Evolutionary conservation across 1,139 yeast species (phyloP).

Genomic region (Candida gigantensis): DNA sequence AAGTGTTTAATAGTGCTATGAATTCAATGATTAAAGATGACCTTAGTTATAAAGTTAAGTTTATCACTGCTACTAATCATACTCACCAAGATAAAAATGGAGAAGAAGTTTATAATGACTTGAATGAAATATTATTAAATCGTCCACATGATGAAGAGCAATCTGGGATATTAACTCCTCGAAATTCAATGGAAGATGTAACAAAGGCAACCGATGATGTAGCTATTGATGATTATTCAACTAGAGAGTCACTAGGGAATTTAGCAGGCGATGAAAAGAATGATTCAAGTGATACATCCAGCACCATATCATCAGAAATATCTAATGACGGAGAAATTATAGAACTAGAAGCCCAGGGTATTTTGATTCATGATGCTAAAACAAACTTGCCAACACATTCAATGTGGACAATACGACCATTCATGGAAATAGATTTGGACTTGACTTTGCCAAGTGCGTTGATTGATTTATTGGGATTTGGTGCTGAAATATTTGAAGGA

Average conservation of each 20-base stretch:
- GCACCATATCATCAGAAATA: conserved; percentile 31
- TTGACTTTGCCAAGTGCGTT: conserved; percentile 68
- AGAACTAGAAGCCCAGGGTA: conserved; percentile 93
- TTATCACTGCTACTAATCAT: conserved; percentile 57
- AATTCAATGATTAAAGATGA: conserved; percentile 73
- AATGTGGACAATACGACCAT: conserved; percentile 91
- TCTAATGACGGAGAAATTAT: conserved; percentile 61
- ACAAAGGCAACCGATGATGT: conserved; percentile 4
- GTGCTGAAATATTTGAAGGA: conserved; percentile 79
- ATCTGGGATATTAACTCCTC: conserved; percentile 29
- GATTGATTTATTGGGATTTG: conserved; percentile 79
- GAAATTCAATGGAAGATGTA: conserved; percentile 21
- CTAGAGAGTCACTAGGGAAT: conserved; percentile 1
- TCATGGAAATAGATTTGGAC: conserved; percentile 60
- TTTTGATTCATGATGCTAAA: conserved; percentile 70
- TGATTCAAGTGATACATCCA: conserved; percentile 16
- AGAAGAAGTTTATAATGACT: conserved; percentile 10
- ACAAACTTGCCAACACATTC: conserved; percentile 73
- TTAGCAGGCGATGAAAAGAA: conserved; percentile 14
- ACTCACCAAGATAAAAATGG: conserved; percentile 10
- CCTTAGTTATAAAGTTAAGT: conserved; percentile 74
- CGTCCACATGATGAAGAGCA: conserved; percentile 6
- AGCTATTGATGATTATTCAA: conserved; percentile 12
- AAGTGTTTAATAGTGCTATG: conserved; percentile 71
- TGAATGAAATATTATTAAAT: conserved; percentile 3